phyloP scores from a whole-genome alignment of 371 early-diverging fungal species.

The Rhizopus sp. region DNA sequence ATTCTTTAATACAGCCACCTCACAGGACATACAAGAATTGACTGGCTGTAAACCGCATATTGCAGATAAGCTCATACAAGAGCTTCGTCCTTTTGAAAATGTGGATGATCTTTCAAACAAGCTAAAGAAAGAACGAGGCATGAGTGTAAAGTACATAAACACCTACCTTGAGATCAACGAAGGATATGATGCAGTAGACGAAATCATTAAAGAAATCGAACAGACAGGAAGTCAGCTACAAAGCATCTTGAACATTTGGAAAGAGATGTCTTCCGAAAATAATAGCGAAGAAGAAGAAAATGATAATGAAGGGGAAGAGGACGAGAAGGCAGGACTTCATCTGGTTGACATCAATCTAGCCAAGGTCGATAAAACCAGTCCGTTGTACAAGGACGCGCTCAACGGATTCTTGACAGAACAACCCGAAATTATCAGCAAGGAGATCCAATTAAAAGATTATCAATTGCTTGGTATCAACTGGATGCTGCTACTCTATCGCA shows the following conservation, averaged over 20 bases:
- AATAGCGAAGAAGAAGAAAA: constrained; percentile 36
- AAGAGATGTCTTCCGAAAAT: constrained; percentile 22
- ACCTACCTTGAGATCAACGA: constrained; percentile 66
- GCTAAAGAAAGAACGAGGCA: constrained; percentile 57
- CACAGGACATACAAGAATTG: constrained; percentile 65
- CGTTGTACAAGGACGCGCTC: constrained; percentile 39
- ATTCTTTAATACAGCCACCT: constrained; percentile 68
- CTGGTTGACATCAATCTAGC: constrained; percentile 20
- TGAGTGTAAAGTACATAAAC: constrained; percentile 60
- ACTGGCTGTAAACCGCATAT: constrained; percentile 63
- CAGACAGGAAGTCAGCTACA: constrained; percentile 55
- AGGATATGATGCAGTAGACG: constrained; percentile 76
- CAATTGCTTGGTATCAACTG: constrained; percentile 95
- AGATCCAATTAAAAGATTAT: constrained; percentile 79
- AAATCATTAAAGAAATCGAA: constrained; percentile 66
- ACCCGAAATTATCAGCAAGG: constrained; percentile 56
- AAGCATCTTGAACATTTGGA: constrained; percentile 56
- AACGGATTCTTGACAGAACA: constrained; percentile 51
- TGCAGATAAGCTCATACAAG: constrained; percentile 54
- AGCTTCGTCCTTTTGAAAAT: constrained; percentile 65
- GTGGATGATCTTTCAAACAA: constrained; percentile 54
- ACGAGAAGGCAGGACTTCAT: constrained; percentile 34
- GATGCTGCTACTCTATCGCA: constrained; percentile 82
- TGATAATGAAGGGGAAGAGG: constrained; percentile 25
- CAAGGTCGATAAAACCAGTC: constrained; percentile 10